Conservation (phyloP, 768 basidiomycete genomes). For the Leccinum obscurum region DNA sequence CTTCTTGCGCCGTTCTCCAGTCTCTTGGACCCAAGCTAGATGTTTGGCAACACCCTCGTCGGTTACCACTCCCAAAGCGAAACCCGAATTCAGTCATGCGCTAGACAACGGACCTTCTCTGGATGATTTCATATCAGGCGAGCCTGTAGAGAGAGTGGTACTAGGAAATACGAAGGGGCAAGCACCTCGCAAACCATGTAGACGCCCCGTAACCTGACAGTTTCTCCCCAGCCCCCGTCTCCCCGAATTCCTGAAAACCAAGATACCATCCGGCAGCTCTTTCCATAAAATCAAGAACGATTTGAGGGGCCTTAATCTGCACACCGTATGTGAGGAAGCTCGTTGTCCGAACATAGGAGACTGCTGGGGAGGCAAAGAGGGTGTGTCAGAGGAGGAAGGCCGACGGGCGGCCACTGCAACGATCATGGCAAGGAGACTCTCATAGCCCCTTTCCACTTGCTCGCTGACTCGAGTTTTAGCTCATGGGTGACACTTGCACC, state of each 20-base stretch:
- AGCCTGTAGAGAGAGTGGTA: conserved; percentile 56
- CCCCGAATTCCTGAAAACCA: conserved; percentile 86
- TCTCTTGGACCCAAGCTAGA: conserved; percentile 32
- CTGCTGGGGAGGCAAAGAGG: conserved; percentile 91
- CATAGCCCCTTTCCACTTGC: background rate
- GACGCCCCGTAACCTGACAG: background rate
- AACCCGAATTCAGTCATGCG: conserved; percentile 47
- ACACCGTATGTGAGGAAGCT: conserved; percentile 98
- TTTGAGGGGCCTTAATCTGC: conserved; percentile 83
- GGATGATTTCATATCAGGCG: conserved; percentile 77
- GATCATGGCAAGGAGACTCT: conserved; percentile 75
- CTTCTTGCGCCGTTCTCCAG: conserved; percentile 11
- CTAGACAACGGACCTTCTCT: conserved; percentile 70
- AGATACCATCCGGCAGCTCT: conserved; percentile 85
- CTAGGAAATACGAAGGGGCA: conserved; percentile 73
- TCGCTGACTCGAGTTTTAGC: conserved; percentile 42
- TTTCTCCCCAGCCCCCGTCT: conserved; percentile 66
- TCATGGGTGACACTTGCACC: conserved; percentile 99
- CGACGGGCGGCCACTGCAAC: conserved; percentile 92
- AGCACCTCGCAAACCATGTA: conserved; percentile 22
- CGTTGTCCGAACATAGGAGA: conserved; percentile 99
- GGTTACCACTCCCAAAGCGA: conserved; percentile 27
- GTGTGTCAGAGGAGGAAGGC: conserved; percentile 63
- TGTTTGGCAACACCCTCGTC: conserved; percentile 49
- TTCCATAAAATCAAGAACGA: conserved; percentile 95